A percentile compares a stretch with the other conserved stretches of the same genome.
Evolutionary conservation across 805 yeast genomes (phyloP).

Genomic region (Yarrowia alimentaria): DNA sequence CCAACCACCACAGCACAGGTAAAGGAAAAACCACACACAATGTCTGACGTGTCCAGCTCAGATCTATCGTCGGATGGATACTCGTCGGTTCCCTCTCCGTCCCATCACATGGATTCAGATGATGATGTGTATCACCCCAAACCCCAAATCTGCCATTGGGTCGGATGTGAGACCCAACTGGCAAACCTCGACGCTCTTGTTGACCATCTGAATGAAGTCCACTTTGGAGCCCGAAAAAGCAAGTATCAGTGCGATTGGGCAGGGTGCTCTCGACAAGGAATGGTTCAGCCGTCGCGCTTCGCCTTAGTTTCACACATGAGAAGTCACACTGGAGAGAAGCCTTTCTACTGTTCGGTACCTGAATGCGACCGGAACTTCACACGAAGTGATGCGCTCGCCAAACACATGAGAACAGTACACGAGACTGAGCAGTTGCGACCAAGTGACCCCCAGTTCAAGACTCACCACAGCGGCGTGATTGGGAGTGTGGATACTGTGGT

Average conservation of each 20-base stretch:
- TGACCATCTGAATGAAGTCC: constrained; percentile 44
- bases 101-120: constrained; percentile 30
- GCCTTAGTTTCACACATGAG: constrained; percentile 63
- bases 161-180: constrained; percentile 39
- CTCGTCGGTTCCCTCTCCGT: constrained; percentile 30
- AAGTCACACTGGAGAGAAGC: constrained; percentile 65
- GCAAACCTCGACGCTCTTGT: constrained; percentile 44
- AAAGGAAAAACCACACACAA: too few species aligned
- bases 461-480: constrained; percentile 16
- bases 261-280: constrained; percentile 53
- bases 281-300: constrained; percentile 53
- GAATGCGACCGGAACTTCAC: constrained; percentile 63
- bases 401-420: constrained; percentile 63
- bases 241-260: constrained; percentile 62
- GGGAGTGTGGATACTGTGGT: constrained; percentile 17
- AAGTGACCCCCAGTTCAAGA: constrained; percentile 29
- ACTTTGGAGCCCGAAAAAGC: constrained; percentile 40
- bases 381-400: constrained; percentile 59
- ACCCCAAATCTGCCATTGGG: constrained; percentile 44
- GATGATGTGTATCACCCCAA: constrained; percentile 33
- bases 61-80: constrained; percentile 26
- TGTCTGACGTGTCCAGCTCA: constrained; percentile 13
- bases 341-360: constrained; percentile 62
- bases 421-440: constrained; percentile 41
- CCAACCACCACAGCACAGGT: too few species aligned